Base-by-base conservation (phyloP, 108 stramenopile species). In the Fragilaria radians region DNA sequence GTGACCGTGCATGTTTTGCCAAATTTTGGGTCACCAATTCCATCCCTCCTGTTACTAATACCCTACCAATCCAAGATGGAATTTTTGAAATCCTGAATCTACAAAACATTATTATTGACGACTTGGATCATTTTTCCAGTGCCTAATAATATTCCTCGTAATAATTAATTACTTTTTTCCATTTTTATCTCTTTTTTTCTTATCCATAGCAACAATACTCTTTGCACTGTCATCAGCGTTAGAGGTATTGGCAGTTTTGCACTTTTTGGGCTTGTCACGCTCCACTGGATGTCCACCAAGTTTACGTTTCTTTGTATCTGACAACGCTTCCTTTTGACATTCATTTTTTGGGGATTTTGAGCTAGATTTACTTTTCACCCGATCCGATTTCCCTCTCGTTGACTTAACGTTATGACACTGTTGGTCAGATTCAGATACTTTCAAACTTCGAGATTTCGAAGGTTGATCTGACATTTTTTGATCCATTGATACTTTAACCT, bases 21-120 rank as follows among this genome's bases (percentile, higher is more conserved):
- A 88, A 79, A 52, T 94, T 94, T 48, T 87, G 81, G 75, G 72
- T 90, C 18, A 89, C 93, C 14, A 89, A 91, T 51, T 88, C 86
- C 31, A 87, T 94, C 30, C 93, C 89, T 0, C 86, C 85, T 0
- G 78, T 84, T 5, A 89, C 89, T 23, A 54, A 77, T 54, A 52
- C 60, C 7, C 73, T 94, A 3, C 87, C 89, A 7, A 59, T 51
- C 24, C 62, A 73, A 50, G 89, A 91, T 54, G 81, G 81, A n/a
- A 74, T 94, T 14, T 94, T 90, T 67, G 80, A 82, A 45, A 85
- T 94, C 0, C 52, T 94, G 19, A 88, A 91, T 62, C 51, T 94
- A 22, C 72, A 70, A 63, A 76, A 79, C 14, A 57, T 82, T 51
- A 85, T 94, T 57, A 66, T 87, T 45, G 28, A 76, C 47, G 93